These are phyloP conservation scores for Pachyrhizus erosus DNA, from an alignment of 306 rosid genomes.

Conservation along the genomic window DNA sequence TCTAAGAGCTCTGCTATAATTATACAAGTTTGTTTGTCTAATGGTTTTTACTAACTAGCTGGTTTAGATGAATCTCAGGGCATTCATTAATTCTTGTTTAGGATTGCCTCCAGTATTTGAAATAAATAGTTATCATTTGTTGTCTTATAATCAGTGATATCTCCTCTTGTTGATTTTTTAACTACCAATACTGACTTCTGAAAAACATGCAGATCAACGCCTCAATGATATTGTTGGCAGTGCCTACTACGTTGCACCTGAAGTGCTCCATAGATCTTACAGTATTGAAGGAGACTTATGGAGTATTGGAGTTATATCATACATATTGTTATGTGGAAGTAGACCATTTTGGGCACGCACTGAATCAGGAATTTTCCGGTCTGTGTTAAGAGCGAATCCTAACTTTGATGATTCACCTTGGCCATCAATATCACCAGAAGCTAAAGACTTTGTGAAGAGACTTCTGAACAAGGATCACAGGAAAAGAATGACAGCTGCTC, in stretches of 20 bases:
- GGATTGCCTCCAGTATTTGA: constrained; percentile 24
- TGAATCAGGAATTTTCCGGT: constrained; percentile 97
- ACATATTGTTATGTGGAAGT: constrained; percentile 91
- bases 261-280: constrained; percentile 95
- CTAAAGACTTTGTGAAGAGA: constrained; percentile 91
- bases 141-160: constrained; percentile 6
- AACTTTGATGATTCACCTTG: constrained; percentile 93
- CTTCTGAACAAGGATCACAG: constrained; percentile 96
- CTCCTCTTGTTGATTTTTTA: constrained; percentile 22
- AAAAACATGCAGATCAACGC: constrained; percentile 75
- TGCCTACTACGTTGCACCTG: constrained; percentile 98
- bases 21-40: constrained; percentile 14
- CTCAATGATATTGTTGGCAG: constrained; percentile 98
- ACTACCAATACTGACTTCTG: constrained; percentile 47
- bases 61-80: constrained; percentile 25
- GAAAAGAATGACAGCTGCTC: constrained; percentile 96
- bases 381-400: constrained; percentile 92
- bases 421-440: constrained; percentile 91
- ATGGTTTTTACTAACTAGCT: constrained; percentile 8
- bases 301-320: constrained; percentile 96
- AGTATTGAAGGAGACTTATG: constrained; percentile 90
- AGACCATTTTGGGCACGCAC: constrained; percentile 98
- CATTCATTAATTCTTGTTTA: constrained; percentile 30
- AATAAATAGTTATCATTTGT: constrained; percentile 4
- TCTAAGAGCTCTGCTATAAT: not conserved